Percentiles rank a stretch among this genome's conserved stretches.
Evolutionary conservation across 306 rosid genomes (phyloP).

Genomic region (Vicia villosa): DNA sequence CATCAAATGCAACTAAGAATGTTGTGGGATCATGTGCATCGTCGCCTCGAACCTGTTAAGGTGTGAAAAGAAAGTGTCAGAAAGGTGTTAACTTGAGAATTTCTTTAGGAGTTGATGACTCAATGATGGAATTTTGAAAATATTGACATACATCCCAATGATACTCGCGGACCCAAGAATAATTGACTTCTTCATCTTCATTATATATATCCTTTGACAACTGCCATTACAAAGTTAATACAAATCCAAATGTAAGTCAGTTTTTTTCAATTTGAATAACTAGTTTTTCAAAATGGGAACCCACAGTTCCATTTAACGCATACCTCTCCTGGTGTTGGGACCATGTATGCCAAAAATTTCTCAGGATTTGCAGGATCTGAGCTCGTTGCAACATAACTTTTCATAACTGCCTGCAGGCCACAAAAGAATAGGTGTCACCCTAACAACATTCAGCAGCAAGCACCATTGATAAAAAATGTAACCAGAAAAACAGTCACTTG

Average conservation of each 20-base stretch:
- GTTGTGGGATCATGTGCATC: constrained; percentile 81
- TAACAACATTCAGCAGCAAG: constrained; percentile 21
- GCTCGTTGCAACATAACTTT: constrained; percentile 75
- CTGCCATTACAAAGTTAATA: constrained; percentile 57
- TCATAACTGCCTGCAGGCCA: constrained; percentile 79
- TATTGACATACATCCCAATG: constrained; percentile 79
- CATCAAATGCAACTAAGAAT: constrained; percentile 81
- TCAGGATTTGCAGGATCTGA: constrained; percentile 79
- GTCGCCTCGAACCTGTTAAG: constrained; percentile 79
- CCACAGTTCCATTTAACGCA: constrained; percentile 22
- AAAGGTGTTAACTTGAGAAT: constrained; percentile 27
- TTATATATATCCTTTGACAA: constrained; percentile 84
- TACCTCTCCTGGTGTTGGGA: constrained; percentile 93
- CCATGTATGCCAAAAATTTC: constrained; percentile 94
- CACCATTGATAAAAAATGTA: constrained; percentile 14
- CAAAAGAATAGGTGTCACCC: constrained; percentile 32
- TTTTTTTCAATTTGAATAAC: background rate
- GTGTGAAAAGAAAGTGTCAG: constrained; percentile 20
- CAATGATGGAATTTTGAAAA: constrained; percentile 16
- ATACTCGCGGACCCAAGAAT: constrained; percentile 93
- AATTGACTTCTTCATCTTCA: constrained; percentile 78
- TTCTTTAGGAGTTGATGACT: constrained; percentile 2
- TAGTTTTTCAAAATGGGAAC: constrained; percentile 22
- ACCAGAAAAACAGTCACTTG: background rate
- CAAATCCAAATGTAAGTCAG: constrained; percentile 28